Evolutionary conservation across 1,284 basidiomycete genomes (phyloP).

Genomic region (Cutaneotrichosporon cutaneum): DNA sequence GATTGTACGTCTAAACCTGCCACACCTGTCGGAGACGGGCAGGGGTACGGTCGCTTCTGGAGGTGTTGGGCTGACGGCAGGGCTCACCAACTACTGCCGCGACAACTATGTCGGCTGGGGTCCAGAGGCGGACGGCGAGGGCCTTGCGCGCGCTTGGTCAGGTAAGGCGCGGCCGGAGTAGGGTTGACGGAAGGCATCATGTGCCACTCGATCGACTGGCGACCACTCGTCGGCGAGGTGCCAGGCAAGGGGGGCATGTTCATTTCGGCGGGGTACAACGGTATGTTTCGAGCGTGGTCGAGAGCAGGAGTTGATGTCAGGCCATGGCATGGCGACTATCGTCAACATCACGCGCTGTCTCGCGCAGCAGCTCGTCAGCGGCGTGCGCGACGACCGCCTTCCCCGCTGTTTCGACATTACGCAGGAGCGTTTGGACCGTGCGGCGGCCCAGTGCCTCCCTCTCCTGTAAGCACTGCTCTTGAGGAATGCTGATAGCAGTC

Average conservation of each 20-base stretch:
- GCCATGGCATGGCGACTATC: conserved; percentile 32
- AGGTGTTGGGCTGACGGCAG: background rate
- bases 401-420: conserved; percentile 16
- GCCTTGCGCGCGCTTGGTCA: conserved; percentile 32
- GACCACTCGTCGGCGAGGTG: conserved; percentile 32
- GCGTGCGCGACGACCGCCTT: conserved; percentile 22
- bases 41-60: background rate
- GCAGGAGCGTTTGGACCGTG: conserved; percentile 7
- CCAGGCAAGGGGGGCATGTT: conserved; percentile 29
- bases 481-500: background rate
- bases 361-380: conserved; percentile 22
- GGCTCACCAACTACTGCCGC: conserved; percentile 21
- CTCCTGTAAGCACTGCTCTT: background rate
- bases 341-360: conserved; percentile 28
- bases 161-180: background rate
- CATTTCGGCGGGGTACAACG: conserved; percentile 15
- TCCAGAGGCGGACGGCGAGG: conserved; percentile 30
- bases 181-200: conserved; percentile 28
- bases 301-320: background rate
- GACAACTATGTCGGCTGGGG: conserved; percentile 31
- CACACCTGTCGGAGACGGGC: too few relatives aligned
- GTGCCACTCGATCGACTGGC: conserved; percentile 30
- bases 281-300: background rate
- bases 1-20: conserved; percentile 6
- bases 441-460: background rate